Percentiles rank a stretch among this genome's conserved stretches.
phyloP scores from a whole-genome alignment of 148 eudicot species.

The Limonium bicolor region DNA sequence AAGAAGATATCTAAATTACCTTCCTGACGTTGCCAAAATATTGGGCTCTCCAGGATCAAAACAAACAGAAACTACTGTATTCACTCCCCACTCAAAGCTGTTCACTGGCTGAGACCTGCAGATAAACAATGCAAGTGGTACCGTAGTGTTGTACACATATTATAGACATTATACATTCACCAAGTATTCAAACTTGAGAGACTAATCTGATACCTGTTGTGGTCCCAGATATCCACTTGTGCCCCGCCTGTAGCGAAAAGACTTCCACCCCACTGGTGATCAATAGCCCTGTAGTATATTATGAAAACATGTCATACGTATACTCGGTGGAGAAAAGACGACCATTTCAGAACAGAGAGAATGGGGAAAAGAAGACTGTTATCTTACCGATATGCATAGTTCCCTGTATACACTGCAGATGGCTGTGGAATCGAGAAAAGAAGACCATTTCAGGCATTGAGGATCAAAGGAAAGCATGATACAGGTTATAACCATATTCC shows the following conservation, averaged over 20 bases:
- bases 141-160: too few relatives aligned
- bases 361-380: too few relatives aligned
- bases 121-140: background rate
- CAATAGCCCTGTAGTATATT: slow-evolving; percentile 48
- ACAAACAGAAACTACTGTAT: slow-evolving; percentile 73
- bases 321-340: background rate
- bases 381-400: slow-evolving; percentile 62
- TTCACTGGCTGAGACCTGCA: slow-evolving; percentile 89
- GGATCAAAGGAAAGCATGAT: too few relatives aligned
- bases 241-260: slow-evolving; percentile 97
- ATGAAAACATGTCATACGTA: slow-evolving; percentile 1
- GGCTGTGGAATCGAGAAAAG: slow-evolving; percentile 25
- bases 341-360: background rate
- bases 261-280: slow-evolving; percentile 83
- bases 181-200: background rate
- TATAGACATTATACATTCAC: slow-evolving; percentile 1
- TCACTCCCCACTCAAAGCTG: slow-evolving; percentile 84
- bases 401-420: slow-evolving; percentile 53
- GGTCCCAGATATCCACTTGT: slow-evolving; percentile 94
- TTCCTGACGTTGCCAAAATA: slow-evolving; percentile 77
- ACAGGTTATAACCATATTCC: too few relatives aligned
- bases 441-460: background rate
- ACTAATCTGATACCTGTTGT: slow-evolving; percentile 43
- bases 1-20: slow-evolving; percentile 32
- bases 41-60: slow-evolving; percentile 93